phyloP scores from a whole-genome alignment of 2,329 filamentous ascomycete genomes.

The Aureobasidium uvarum region DNA sequence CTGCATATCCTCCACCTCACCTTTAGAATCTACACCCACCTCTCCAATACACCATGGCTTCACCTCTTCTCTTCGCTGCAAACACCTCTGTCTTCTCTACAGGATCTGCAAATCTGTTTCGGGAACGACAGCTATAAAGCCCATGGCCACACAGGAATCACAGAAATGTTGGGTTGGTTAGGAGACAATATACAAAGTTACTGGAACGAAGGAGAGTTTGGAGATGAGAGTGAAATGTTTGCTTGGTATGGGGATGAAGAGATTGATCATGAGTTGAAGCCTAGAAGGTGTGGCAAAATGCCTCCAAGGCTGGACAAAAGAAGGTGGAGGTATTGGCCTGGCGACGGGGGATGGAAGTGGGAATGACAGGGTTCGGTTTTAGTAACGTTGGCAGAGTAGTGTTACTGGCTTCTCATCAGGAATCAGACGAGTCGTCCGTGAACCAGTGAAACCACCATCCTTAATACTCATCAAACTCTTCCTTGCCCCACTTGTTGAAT shows the following conservation, averaged over 20 bases:
- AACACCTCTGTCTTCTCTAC: neutral
- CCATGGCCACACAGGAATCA: neutral
- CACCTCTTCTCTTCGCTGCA: neutral
- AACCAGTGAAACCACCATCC: too few species aligned
- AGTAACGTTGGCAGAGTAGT: too few species aligned
- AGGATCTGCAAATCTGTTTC: neutral
- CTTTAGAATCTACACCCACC: neutral
- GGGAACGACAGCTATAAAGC: neutral
- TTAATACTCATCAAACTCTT: slow-evolving; percentile 60
- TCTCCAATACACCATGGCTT: neutral
- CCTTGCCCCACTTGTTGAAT: slow-evolving; percentile 99
- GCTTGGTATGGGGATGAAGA: neutral
- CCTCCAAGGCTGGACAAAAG: too few species aligned
- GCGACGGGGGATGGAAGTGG: too few species aligned
- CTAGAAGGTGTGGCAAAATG: neutral
- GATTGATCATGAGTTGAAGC: neutral
- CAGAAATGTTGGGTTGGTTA: neutral
- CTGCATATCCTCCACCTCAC: neutral
- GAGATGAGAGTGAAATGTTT: neutral
- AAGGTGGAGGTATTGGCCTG: too few species aligned
- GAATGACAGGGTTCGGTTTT: too few species aligned
- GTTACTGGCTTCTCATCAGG: too few species aligned
- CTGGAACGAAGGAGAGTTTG: neutral
- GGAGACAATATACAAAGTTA: neutral
- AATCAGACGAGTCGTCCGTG: too few species aligned